Evolutionary conservation across 2,329 filamentous ascomycete genomes (phyloP), one percentile per base, ranked within the genome.

Genomic region (Iodosphaeria phyllophila): DNA sequence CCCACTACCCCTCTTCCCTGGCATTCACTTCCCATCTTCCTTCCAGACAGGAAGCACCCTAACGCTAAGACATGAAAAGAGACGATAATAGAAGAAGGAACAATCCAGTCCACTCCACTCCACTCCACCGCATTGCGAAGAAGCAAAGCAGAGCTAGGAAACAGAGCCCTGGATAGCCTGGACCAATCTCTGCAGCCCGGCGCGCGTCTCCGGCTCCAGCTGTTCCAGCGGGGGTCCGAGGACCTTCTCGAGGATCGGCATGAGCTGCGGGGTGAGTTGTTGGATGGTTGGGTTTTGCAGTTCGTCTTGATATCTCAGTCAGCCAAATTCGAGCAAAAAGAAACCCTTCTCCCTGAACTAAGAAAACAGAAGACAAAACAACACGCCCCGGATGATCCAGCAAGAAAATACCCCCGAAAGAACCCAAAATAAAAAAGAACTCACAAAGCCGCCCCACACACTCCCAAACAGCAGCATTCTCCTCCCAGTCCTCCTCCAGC

Each of bases 391-490:
- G n/a, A n/a, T n/a, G n/a, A n/a, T n/a, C n/a, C n/a, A n/a, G n/a
- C n/a, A n/a, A n/a, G n/a, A n/a, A n/a, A n/a, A n/a, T n/a, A n/a
- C n/a, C n/a, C n/a, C n/a, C n/a, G n/a, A n/a, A n/a, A n/a, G n/a
- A n/a, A n/a, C n/a, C n/a, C n/a, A n/a, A 44, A 28, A 22, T 11
- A 14, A 19, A 24, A 14, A 21, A 18, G 13, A 17, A 65, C 71
- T 58, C 60, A 76, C 70, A 93, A 35, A 95, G 65, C 50, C 77
- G 73, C 50, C 79, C 74, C 41, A 98, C 74, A 68, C 84, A 91
- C 48, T 76, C 67, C 55, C 76, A 98, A 31, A 95, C 73, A 6
- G 89, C 83, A 41, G 80, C 79, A 54, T 98, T 95, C 66, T 95
- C 89, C 52, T 93, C 83, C 40, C 69, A 95, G 49, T 95, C 89